These are phyloP conservation scores for Mucor irregularis DNA, from an alignment of 371 early-diverging fungal genomes.

Conservation along the genomic window DNA sequence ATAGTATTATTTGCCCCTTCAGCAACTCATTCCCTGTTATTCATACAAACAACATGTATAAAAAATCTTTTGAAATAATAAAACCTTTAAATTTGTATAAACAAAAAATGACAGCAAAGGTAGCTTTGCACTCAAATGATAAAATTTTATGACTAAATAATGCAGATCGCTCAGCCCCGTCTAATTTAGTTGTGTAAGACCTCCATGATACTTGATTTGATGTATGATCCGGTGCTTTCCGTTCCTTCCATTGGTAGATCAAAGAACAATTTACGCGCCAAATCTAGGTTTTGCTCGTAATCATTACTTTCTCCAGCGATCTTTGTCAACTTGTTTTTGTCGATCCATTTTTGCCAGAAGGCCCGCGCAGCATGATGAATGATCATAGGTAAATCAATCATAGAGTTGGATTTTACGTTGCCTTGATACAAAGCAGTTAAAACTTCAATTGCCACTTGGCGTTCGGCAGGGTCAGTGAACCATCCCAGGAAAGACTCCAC, in stretches of 20 bases:
- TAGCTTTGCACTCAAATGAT: no score
- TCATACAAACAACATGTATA: no score
- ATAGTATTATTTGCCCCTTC: no score
- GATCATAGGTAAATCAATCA: conserved; percentile 63
- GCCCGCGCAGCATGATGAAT: conserved; percentile 61
- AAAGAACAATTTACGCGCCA: conserved; percentile 78
- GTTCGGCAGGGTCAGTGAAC: conserved; percentile 82
- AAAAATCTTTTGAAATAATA: no score
- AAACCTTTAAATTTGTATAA: no score
- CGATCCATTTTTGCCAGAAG: conserved; percentile 72
- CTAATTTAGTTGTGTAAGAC: no score
- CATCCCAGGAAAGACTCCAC: conserved; percentile 72
- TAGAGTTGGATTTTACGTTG: conserved; percentile 49
- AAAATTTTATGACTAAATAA: no score
- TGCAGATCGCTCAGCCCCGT: no score
- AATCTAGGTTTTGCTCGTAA: conserved; percentile 57
- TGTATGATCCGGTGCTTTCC: conserved; percentile 68
- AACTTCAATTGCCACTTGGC: conserved; percentile 77
- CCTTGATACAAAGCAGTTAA: conserved; percentile 66
- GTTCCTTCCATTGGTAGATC: conserved; percentile 74
- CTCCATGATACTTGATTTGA: conserved; percentile 6
- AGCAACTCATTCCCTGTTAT: no score
- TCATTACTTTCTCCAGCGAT: conserved; percentile 20
- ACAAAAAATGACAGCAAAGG: no score
- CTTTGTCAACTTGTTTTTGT: conserved; percentile 22